These are phyloP conservation scores for Leishmania martiniquensis DNA, from an alignment of 208 protist species.

Conservation along the genomic window DNA sequence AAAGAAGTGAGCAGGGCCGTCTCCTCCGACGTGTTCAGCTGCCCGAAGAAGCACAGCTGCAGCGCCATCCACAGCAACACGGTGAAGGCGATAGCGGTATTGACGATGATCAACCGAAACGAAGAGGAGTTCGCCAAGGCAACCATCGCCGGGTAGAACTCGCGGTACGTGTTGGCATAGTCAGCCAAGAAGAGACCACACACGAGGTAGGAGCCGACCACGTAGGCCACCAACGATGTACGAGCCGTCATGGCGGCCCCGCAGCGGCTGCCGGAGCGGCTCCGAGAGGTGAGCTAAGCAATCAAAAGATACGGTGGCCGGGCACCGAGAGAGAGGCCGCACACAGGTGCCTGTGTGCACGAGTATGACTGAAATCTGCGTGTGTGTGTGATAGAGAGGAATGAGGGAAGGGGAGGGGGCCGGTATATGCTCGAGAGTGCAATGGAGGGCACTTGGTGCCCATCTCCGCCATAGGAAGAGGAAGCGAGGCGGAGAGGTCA, in stretches of 20 bases:
- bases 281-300: background rate
- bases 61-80: constrained; percentile 47
- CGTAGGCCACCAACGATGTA: constrained; percentile 40
- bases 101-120: constrained; percentile 61
- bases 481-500: background rate
- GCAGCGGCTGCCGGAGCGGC: constrained; percentile 5
- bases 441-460: background rate
- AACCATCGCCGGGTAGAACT: constrained; percentile 67
- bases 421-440: background rate
- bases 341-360: background rate
- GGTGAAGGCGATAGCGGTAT: constrained; percentile 36
- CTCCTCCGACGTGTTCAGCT: constrained; percentile 47
- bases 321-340: background rate
- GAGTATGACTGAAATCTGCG: background rate
- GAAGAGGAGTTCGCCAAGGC: constrained; percentile 66
- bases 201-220: constrained; percentile 49
- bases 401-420: too few relatives aligned
- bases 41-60: constrained; percentile 69
- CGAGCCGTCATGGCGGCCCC: constrained; percentile 11
- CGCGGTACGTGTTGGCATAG: constrained; percentile 60
- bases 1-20: constrained; percentile 33
- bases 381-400: too few relatives aligned
- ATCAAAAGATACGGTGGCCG: background rate
- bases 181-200: constrained; percentile 49
- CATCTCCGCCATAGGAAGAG: background rate